phyloP scores from a whole-genome alignment of 129 eudicot genomes.

The Saposhnikovia divaricata region DNA sequence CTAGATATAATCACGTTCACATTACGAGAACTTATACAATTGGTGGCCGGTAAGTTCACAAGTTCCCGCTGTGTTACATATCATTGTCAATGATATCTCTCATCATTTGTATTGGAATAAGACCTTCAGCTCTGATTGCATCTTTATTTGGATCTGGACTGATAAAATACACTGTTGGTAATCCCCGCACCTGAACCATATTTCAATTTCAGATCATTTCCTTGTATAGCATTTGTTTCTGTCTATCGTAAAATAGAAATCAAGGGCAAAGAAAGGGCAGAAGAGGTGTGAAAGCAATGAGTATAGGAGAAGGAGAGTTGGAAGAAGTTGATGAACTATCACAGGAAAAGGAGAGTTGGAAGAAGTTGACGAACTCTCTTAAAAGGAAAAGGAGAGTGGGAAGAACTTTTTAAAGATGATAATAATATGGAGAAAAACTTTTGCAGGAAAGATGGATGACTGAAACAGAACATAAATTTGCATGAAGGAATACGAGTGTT shows the following conservation, averaged over 20 bases:
- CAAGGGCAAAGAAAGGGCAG: not conserved
- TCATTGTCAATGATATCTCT: constrained; percentile 80
- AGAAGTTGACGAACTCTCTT: not conserved
- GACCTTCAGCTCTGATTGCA: constrained; percentile 94
- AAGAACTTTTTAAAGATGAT: not conserved
- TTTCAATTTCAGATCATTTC: not conserved
- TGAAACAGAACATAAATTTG: not conserved
- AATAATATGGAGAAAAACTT: not conserved
- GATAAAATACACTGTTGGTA: constrained; percentile 90
- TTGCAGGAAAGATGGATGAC: not conserved
- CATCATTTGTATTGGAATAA: constrained; percentile 94
- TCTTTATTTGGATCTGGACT: constrained; percentile 86
- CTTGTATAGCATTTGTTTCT: not conserved
- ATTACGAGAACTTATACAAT: not conserved
- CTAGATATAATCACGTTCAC: too few species aligned
- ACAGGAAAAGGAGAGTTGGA: not conserved
- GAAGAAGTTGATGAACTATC: too few species aligned
- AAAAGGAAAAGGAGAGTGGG: not conserved
- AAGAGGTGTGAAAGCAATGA: not conserved
- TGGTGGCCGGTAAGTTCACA: not conserved
- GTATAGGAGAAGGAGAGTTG: not conserved
- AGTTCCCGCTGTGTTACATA: constrained; percentile 31
- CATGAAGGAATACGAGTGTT: not conserved
- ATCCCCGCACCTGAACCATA: constrained; percentile 69
- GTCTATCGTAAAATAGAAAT: not conserved